phyloP scores from a whole-genome alignment of 1,284 basidiomycete genomes.

The Sanghuangporus baumii region DNA sequence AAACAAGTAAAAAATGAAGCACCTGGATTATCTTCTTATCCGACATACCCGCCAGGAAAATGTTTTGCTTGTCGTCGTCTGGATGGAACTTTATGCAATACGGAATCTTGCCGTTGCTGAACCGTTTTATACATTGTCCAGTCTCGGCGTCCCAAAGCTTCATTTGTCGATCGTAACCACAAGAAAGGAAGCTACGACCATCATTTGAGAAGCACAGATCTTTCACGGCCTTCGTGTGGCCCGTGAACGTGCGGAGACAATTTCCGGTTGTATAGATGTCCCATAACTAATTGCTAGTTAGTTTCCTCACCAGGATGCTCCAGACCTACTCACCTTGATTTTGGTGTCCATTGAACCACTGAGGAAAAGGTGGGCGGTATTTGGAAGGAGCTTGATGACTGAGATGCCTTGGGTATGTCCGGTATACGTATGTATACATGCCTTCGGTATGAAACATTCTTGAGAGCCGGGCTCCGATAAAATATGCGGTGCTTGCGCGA shows the following conservation, averaged over 20 bases:
- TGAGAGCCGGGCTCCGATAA: conserved; percentile 78
- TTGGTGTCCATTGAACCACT: conserved; percentile 98
- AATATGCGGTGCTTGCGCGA: conserved; percentile 75
- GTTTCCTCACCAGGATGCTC: conserved; percentile 2
- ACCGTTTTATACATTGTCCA: conserved; percentile 91
- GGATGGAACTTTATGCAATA: conserved; percentile 96
- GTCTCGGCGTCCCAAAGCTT: conserved; percentile 99
- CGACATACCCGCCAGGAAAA: conserved; percentile 97
- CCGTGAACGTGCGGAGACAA: conserved; percentile 95
- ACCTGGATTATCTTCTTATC: conserved; percentile 99
- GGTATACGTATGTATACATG: conserved; percentile 96
- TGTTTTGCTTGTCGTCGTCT: conserved; percentile 91
- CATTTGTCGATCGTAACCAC: conserved; percentile 93
- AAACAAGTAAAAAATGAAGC: conserved; percentile 21
- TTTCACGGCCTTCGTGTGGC: conserved; percentile 94
- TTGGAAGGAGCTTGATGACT: conserved; percentile 88
- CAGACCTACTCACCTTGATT: conserved; percentile 70
- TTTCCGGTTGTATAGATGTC: conserved; percentile 97
- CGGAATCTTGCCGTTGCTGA: conserved; percentile 94
- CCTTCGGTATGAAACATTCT: conserved; percentile 92
- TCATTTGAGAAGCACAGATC: conserved; percentile 94
- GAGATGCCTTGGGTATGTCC: conserved; percentile 97
- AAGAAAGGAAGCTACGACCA: conserved; percentile 86
- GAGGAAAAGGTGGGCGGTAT: conserved; percentile 88
- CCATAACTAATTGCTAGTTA: conserved; percentile 70